Evolutionary conservation across 192 early-diverging fungal species (phyloP), one percentile per base, ranked within the genome.

Genomic region (Coemansia sp.): DNA sequence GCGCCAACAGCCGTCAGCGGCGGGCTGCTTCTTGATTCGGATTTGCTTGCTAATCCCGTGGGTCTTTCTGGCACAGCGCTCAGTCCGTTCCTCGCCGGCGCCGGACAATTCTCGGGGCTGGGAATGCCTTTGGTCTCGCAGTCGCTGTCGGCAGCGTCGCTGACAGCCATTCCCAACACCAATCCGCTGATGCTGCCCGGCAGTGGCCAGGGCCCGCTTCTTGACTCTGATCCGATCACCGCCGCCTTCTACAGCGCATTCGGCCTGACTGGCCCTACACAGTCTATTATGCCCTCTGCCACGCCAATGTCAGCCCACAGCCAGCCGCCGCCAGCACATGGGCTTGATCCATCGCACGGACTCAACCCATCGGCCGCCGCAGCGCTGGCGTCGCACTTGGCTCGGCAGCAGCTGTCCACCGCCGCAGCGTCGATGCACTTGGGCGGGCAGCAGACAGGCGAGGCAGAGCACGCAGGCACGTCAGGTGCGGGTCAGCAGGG

Each of bases 171-270:
- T 36, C 77, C 77, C 12, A 68, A 61, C 42, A 19, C 77, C n/a
- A 80, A 80, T 47, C 77, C 77, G n/a, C 66, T 80, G 25, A 80
- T 80, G 77, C 72, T 80, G 3, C 72, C 77, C 10, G 77, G 77
- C 36, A 80, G 68, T 50, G 77, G 72, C 48, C 74, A 72, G 26
- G 79, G 64, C 10, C 79, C 79, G 5, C 38, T 60, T 3, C 19
- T 47, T 11, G 74, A 76, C 46, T 36, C 67, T 6, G 79, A 81
- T 23, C 69, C 79, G 10, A 72, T 81, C 37, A 72, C 74, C 2
- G 62, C 73, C 0, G 72, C 78, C 4, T 81, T 81, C 60, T 81
- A 81, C 67, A 66, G 74, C 42, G 74, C 74, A 10, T 75, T 81
- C 56, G 79, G 79, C 3, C 28, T 80, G 21, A 12, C 20, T 52